These are phyloP conservation scores for Clohesyomyces aquaticus DNA, from an alignment of 495 filamentous ascomycete species.

Conservation along the genomic window DNA sequence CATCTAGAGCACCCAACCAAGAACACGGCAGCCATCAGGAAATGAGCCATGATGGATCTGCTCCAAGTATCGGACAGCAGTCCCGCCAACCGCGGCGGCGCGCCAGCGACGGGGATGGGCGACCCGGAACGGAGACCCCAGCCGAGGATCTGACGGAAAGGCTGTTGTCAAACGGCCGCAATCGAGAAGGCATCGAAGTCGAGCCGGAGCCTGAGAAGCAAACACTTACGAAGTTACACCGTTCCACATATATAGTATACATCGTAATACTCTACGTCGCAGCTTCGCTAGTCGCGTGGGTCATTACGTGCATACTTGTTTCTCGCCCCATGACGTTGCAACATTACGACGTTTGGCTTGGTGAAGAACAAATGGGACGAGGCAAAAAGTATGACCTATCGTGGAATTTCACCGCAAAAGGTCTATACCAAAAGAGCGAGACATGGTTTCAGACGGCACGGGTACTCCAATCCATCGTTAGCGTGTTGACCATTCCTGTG, in stretches of 20 bases:
- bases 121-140: background rate
- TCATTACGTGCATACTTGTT: slow-evolving; percentile 2
- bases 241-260: background rate
- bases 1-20: background rate
- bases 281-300: slow-evolving; percentile 2
- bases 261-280: background rate
- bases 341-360: slow-evolving; percentile 7
- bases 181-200: background rate
- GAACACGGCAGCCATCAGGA: background rate
- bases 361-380: slow-evolving; percentile 2
- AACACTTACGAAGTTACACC: slow-evolving; percentile 4
- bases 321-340: slow-evolving; percentile 4
- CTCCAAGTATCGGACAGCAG: background rate
- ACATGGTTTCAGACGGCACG: slow-evolving; percentile 40
- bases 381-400: background rate
- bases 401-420: background rate
- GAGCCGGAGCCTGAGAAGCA: background rate
- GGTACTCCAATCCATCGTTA: slow-evolving; percentile 37
- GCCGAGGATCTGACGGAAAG: background rate
- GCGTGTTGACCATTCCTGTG: slow-evolving; percentile 42
- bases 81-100: background rate
- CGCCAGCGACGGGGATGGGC: background rate
- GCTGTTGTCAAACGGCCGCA: background rate
- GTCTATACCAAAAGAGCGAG: slow-evolving; percentile 31
- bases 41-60: background rate